phyloP scores from a whole-genome alignment of 2,329 filamentous ascomycete genomes.

The Endocalyx cinctus region DNA sequence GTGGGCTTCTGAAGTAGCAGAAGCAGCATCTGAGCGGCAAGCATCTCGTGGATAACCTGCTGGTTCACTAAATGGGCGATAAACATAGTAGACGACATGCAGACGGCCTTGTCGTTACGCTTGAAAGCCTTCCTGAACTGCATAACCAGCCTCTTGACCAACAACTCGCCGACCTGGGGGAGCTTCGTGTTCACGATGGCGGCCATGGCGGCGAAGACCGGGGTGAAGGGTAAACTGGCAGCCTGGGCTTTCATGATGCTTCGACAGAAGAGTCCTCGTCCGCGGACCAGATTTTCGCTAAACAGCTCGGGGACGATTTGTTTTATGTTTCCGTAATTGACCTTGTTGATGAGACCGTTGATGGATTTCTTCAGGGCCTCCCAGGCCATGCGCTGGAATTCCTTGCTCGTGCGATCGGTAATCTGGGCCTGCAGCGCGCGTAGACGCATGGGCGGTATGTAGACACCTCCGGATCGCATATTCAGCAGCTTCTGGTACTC shows the following conservation, averaged over 20 bases:
- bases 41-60: constrained; percentile 89
- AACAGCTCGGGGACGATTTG: constrained; percentile 95
- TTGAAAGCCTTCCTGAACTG: constrained; percentile 96
- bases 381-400: constrained; percentile 99
- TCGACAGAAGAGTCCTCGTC: constrained; percentile 86
- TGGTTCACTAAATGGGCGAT: constrained; percentile 94
- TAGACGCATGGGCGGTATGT: constrained; percentile 88
- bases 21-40: constrained; percentile 87
- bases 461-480: constrained; percentile 92
- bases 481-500: constrained; percentile 90
- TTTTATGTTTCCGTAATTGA: constrained; percentile 98
- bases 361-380: constrained; percentile 98
- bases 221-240: constrained; percentile 90
- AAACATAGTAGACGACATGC: constrained; percentile 87
- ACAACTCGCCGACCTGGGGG: constrained; percentile 86
- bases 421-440: constrained; percentile 93
- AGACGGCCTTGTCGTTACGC: constrained; percentile 95
- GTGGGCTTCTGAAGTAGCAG: constrained; percentile 93
- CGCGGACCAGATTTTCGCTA: constrained; percentile 86
- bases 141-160: constrained; percentile 78
- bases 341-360: constrained; percentile 98
- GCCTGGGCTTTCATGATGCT: constrained; percentile 99
- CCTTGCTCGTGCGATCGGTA: constrained; percentile 91
- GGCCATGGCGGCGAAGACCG: constrained; percentile 92
- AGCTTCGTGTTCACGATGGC: constrained; percentile 98